Conservation (phyloP, 1,284 basidiomycete species). For the Rhodofomes roseus region DNA sequence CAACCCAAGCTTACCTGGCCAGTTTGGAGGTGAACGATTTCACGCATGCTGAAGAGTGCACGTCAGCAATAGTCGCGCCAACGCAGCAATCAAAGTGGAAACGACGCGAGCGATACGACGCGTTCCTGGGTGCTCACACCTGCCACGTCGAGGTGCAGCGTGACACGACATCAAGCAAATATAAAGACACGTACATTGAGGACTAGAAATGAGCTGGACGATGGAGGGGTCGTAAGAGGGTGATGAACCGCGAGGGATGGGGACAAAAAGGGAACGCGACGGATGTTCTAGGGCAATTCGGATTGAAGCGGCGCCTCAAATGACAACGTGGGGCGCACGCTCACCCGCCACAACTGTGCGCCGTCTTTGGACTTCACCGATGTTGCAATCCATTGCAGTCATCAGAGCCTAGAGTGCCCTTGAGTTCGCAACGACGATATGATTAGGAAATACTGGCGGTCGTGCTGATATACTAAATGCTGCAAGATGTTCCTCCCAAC, state of each 20-base stretch:
- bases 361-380: neutral
- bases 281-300: conserved; percentile 23
- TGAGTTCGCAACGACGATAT: too few species aligned
- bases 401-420: too few species aligned
- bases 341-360: neutral
- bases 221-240: conserved; percentile 23
- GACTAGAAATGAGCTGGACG: conserved; percentile 18
- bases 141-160: neutral
- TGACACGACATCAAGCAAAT: neutral
- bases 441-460: too few species aligned
- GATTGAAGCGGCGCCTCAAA: conserved; percentile 22
- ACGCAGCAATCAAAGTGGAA: conserved; percentile 5
- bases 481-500: too few species aligned
- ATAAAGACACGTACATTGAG: conserved; percentile 25
- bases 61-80: conserved; percentile 25
- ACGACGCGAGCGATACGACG: conserved; percentile 5
- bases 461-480: too few species aligned
- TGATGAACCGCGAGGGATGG: conserved; percentile 28
- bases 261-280: conserved; percentile 23
- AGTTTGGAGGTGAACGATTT: conserved; percentile 96
- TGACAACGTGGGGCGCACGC: neutral
- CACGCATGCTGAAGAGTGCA: conserved; percentile 73
- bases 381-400: too few species aligned
- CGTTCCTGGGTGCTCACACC: neutral
- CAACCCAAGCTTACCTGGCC: conserved; percentile 66